Evolutionary conservation across 345 rosid genomes (phyloP), one percentile per base, ranked within the genome.

Genomic region (Hibiscus trionum): DNA sequence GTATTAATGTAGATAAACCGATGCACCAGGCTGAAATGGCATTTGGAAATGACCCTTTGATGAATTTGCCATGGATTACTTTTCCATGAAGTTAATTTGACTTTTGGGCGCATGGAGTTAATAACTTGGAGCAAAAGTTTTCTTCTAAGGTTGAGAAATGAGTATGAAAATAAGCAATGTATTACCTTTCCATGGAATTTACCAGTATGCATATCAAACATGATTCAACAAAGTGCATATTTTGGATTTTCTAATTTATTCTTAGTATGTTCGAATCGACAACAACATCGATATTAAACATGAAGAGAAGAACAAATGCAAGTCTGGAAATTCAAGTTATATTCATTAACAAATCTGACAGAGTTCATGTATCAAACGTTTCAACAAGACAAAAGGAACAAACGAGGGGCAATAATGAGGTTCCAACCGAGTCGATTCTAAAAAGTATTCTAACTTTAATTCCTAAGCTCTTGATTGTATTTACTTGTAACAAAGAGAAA

Each of bases 1-100:
- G 29, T 27, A 27, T 27, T 27, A 27, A 27, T 27, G 29, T 27
- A 27, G 29, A 27, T 27, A 87, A 60, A 87, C 77, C 57, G 82
- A 77, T 75, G 79, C 72, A 35, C 86, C 80, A 27, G 87, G 86
- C 60, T 77, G 74, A 70, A 81, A 80, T 11, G 87, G 84, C 88
- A n/a, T 26, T 65, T 37, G 80, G 79, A 58, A 68, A 26, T 7
- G 70, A 61, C 39, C 78, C 63, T 78, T 72, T 84, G 65, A 83
- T 47, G 62, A 82, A 56, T 0, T 72, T 72, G 37, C 80, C 91
- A 69, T 85, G 86, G 53, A 84, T 55, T n/a, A 83, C 82, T 47
- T 66, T 72, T 65, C 84, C 87, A 4, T 63, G 26, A 35, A 29
- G 75, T 8, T 79, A 56, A 39, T 80, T 62, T 27, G 78, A 70